Base-by-base conservation (phyloP, 2,329 filamentous ascomycete genomes). In the Paraphaeosphaeria sporulosa region DNA sequence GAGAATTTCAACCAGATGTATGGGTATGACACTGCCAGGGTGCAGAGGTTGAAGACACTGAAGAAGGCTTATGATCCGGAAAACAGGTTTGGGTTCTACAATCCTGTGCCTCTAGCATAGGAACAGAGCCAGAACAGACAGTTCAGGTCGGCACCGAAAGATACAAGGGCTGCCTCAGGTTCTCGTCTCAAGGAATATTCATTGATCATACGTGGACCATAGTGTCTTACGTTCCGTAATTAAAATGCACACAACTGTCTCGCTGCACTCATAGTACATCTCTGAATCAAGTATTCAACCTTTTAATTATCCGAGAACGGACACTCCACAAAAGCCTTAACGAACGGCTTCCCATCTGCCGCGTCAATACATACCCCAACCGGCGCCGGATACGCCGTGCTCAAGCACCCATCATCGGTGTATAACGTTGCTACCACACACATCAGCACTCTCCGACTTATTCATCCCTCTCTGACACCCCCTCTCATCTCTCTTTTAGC, bases 1-100 rank as follows among this genome's bases (percentile, higher is more conserved):
- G 75, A 78, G 61, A 21, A 42, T 1, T 57, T 64, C 47, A 36
- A 69, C 30, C 63, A 70, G 21, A 40, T 76, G 51, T 79, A 78
- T 64, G 76, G 75, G 13, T 65, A 70, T 49, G 69, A 75, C 32
- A 25, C 59, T 6, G 67, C 66, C 61, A 64, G 71, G 36, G 32
- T 76, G 40, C 55, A 62, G 36, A 74, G 62, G 54, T 58, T 78
- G 50, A 56, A 60, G 44, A 61, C 42, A 7, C 55, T 78, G 61
- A 79, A 78, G 63, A 62, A 44, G 38, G 36, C 44, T 34, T 75
- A 67, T 53, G 76, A 77, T 66, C 73, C 72, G 8, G 17, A 65
- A 36, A 65, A 68, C 15, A 64, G 50, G 38, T 76, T 76, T 59
- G 59, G 59, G 2, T 75, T 62, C 23, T 75, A 75, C 55, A 69